Conservation (phyloP, 2,329 filamentous ascomycete species). For the Hirsutella thompsonii region DNA sequence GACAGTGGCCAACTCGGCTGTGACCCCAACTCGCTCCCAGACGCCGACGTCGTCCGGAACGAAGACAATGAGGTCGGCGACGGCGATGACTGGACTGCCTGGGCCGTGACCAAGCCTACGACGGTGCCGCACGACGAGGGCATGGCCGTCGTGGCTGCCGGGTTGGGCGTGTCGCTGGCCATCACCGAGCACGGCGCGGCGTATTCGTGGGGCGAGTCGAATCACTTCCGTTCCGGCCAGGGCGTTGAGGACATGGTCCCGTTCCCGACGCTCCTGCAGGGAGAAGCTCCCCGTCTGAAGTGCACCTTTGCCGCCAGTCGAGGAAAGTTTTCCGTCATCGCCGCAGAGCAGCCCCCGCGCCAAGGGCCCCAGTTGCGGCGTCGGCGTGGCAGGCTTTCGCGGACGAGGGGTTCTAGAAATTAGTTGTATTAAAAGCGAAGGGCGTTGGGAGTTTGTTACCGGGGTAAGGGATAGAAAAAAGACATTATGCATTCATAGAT, state of each 20-base stretch:
- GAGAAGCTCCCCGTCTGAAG: not conserved
- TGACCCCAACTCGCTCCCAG: not conserved
- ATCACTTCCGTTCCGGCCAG: conserved; percentile 59
- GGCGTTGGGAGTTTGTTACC: too few species aligned
- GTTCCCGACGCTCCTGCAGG: not conserved
- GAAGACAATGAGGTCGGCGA: not conserved
- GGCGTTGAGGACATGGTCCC: conserved; percentile 28
- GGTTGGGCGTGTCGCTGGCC: conserved; percentile 49
- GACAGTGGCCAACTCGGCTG: conserved; percentile 22
- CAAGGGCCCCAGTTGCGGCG: too few species aligned
- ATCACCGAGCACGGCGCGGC: conserved; percentile 52
- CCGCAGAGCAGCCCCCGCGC: too few species aligned
- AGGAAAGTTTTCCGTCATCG: not conserved
- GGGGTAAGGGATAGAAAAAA: too few species aligned
- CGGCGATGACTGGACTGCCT: too few species aligned
- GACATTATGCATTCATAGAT: too few species aligned
- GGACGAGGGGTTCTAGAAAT: too few species aligned
- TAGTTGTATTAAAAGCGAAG: too few species aligned
- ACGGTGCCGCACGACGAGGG: not conserved
- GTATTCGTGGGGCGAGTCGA: conserved; percentile 62
- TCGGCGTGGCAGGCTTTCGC: too few species aligned
- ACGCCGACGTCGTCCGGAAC: conserved; percentile 1
- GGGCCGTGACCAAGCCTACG: too few species aligned
- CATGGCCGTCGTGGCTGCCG: not conserved
- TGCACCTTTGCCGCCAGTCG: not conserved